These are phyloP conservation scores for Cutaneotrichosporon cyanovorans DNA, from an alignment of 1,284 basidiomycete genomes.

Conservation along the genomic window DNA sequence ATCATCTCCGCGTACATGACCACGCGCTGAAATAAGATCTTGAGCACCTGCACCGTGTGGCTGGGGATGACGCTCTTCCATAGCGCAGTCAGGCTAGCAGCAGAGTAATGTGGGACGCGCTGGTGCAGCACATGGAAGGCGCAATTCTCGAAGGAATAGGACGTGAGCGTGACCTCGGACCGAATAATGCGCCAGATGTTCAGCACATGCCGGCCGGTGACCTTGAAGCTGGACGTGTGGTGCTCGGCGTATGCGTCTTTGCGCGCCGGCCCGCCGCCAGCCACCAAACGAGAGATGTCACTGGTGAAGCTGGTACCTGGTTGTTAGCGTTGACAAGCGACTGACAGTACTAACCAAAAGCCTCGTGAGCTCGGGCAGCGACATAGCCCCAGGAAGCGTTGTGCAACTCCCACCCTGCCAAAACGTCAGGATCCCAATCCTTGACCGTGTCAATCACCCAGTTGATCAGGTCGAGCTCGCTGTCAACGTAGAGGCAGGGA, in stretches of 20 bases:
- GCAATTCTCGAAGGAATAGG: conserved; percentile 86
- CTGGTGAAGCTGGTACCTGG: conserved; percentile 61
- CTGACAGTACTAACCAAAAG: conserved; percentile 56
- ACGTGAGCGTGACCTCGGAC: conserved; percentile 67
- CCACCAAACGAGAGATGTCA: conserved; percentile 61
- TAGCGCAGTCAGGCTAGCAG: conserved; percentile 64
- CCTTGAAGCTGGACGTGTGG: conserved; percentile 73
- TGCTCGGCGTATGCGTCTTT: conserved; percentile 66
- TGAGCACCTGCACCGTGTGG: conserved; percentile 55
- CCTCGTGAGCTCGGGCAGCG: conserved; percentile 55
- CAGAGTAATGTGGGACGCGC: conserved; percentile 72
- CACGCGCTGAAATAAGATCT: conserved; percentile 59
- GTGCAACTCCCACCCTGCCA: conserved; percentile 90
- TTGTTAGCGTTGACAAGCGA: background rate
- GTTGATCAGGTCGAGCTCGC: conserved; percentile 79
- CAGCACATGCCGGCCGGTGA: conserved; percentile 80
- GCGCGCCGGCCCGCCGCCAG: conserved; percentile 44
- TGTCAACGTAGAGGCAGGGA: conserved; percentile 54
- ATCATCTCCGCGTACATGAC: conserved; percentile 67
- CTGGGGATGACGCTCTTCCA: conserved; percentile 56
- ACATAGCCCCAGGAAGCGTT: conserved; percentile 86
- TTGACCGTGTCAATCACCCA: conserved; percentile 65
- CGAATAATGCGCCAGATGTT: conserved; percentile 91
- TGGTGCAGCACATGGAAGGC: conserved; percentile 67
- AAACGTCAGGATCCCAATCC: conserved; percentile 79